A percentile compares a stretch with the other conserved stretches of the same genome.
Evolutionary conservation across 75 land plant genomes (phyloP).

Genomic region (Pseudotsuga menziesii): DNA sequence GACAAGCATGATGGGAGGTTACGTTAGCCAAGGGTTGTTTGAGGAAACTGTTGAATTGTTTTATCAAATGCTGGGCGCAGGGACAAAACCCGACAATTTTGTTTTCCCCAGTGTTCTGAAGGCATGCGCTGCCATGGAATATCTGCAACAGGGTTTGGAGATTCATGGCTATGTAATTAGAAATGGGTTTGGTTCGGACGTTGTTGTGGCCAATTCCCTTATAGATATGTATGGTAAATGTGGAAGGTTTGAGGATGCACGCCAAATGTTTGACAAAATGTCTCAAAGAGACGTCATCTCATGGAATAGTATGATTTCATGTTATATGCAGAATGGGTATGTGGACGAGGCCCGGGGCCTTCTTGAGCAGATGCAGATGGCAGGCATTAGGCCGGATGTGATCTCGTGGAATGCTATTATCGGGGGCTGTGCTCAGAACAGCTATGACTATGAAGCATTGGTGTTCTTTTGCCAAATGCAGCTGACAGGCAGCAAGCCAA

Average conservation of each 20-base stretch:
- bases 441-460: constrained; percentile 26
- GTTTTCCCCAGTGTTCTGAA: constrained; percentile 41
- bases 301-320: constrained; percentile 43
- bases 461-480: constrained; percentile 49
- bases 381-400: constrained; percentile 32
- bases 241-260: constrained; percentile 30
- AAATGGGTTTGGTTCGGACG: constrained; percentile 22
- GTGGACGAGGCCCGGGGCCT: constrained; percentile 23
- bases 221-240: constrained; percentile 41
- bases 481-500: constrained; percentile 24
- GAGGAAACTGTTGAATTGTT: constrained; percentile 14
- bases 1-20: constrained; percentile 24
- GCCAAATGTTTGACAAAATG: constrained; percentile 21
- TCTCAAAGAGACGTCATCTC: constrained; percentile 20
- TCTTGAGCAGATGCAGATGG: constrained; percentile 27
- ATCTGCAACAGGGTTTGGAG: constrained; percentile 23
- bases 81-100: constrained; percentile 20
- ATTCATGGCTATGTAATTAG: constrained; percentile 24
- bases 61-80: constrained; percentile 8
- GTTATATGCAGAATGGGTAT: constrained; percentile 33
- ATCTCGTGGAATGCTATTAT: constrained; percentile 66
- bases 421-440: constrained; percentile 48
- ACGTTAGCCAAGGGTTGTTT: constrained; percentile 4
- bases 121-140: constrained; percentile 22
- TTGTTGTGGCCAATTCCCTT: constrained; percentile 23